Percentiles rank a stretch among this genome's conserved stretches.
These are phyloP conservation scores for Stachybotrys echinatus DNA, from an alignment of 2,329 filamentous ascomycete genomes.

Conservation along the genomic window DNA sequence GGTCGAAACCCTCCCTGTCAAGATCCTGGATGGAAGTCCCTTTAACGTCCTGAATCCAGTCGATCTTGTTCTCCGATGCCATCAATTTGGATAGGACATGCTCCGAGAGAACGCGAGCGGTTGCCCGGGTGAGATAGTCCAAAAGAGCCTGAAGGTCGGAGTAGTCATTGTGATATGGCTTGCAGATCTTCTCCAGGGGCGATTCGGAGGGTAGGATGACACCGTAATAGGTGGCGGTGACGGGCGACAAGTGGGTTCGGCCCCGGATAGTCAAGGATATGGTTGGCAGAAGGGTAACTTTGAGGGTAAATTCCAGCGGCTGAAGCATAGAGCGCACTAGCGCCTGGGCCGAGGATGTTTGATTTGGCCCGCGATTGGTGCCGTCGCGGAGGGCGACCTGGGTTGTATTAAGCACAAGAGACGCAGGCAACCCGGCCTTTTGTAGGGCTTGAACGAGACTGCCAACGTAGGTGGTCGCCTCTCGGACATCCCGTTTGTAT, in stretches of 20 bases:
- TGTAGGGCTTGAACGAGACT: conserved; percentile 37
- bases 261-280: conserved; percentile 36
- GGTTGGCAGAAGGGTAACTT: conserved; percentile 39
- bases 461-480: conserved; percentile 36
- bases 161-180: conserved; percentile 39
- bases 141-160: conserved; percentile 36
- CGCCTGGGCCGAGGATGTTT: conserved; percentile 35
- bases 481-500: conserved; percentile 34
- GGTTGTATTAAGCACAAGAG: conserved; percentile 36
- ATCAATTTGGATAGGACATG: conserved; percentile 22
- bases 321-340: conserved; percentile 39
- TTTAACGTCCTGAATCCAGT: conserved; percentile 24
- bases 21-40: conserved; percentile 24
- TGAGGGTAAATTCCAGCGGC: conserved; percentile 33
- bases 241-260: conserved; percentile 36
- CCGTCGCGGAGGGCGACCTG: conserved; percentile 21
- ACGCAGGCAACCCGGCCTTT: conserved; percentile 38
- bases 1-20: conserved; percentile 18
- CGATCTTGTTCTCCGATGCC: neutral
- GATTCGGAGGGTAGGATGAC: conserved; percentile 31
- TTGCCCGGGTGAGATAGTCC: conserved; percentile 40
- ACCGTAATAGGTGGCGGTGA: conserved; percentile 39
- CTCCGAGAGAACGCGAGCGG: conserved; percentile 32
- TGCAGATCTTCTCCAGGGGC: conserved; percentile 31
- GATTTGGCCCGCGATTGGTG: conserved; percentile 24